phyloP scores from a whole-genome alignment of 2,329 filamentous ascomycete genomes.

The Calonectria fujianensis region DNA sequence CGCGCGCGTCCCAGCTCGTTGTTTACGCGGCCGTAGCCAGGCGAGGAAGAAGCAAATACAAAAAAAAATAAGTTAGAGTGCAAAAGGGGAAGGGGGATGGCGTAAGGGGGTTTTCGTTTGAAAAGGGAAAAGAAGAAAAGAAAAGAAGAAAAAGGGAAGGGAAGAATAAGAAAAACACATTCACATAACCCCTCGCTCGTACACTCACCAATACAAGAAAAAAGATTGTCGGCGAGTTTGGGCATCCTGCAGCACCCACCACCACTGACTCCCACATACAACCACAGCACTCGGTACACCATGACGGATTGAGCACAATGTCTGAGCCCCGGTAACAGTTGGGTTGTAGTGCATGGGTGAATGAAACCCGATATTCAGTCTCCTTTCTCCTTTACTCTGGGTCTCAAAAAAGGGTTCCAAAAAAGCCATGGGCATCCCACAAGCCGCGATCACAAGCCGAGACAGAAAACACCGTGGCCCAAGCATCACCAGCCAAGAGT shows the following conservation, averaged over 20 bases:
- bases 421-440: neutral
- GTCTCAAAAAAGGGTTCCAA: neutral
- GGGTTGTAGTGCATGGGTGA: constrained; percentile 30
- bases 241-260: constrained; percentile 15
- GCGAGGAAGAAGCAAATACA: neutral
- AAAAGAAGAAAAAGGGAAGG: neutral
- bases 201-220: neutral
- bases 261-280: neutral
- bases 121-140: neutral
- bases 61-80: neutral
- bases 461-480: constrained; percentile 24
- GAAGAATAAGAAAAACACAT: neutral
- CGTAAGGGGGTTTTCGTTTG: neutral
- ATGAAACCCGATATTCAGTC: constrained; percentile 31
- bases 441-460: constrained; percentile 13
- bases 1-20: constrained; percentile 23
- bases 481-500: neutral
- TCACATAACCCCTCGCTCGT: neutral
- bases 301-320: neutral
- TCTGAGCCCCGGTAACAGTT: constrained; percentile 17
- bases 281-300: neutral
- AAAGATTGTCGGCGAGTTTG: neutral
- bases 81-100: neutral
- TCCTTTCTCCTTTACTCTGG: neutral
- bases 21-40: constrained; percentile 22